These are phyloP conservation scores for Parastagonospora nodorum DNA, from an alignment of 2,329 filamentous ascomycete species.

Conservation along the genomic window DNA sequence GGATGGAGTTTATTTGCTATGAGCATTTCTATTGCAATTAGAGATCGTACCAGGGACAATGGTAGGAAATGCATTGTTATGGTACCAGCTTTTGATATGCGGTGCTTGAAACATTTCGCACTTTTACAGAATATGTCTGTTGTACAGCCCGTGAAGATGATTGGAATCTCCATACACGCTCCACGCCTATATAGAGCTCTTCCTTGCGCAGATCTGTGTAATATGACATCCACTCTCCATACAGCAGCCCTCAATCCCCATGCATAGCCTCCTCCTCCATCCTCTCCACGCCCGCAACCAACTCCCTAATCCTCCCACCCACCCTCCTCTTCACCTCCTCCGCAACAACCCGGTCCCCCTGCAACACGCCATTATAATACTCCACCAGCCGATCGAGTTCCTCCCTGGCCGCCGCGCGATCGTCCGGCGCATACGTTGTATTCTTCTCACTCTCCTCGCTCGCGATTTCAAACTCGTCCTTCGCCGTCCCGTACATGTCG, in stretches of 20 bases:
- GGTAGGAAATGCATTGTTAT: neutral
- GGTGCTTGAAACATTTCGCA: neutral
- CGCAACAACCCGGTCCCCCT: conserved; percentile 46
- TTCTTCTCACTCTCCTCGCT: conserved; percentile 59
- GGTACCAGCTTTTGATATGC: neutral
- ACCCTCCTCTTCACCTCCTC: conserved; percentile 58
- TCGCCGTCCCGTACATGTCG: conserved; percentile 47
- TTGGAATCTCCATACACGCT: neutral
- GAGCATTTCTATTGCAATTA: neutral
- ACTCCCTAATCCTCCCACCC: conserved; percentile 58
- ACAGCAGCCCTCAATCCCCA: conserved; percentile 48
- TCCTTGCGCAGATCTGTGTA: neutral
- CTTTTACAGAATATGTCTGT: neutral
- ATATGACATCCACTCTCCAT: neutral
- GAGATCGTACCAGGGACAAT: neutral
- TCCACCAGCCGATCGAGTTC: conserved; percentile 57
- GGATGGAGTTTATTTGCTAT: neutral
- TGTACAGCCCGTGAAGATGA: neutral
- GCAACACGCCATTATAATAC: conserved; percentile 52
- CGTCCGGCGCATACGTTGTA: conserved; percentile 61
- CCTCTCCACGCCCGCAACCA: conserved; percentile 57
- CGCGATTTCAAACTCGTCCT: conserved; percentile 56
- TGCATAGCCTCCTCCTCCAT: conserved; percentile 58
- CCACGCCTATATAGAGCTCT: neutral
- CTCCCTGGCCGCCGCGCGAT: conserved; percentile 58